Base-by-base conservation (phyloP, 2,329 filamentous ascomycete genomes). In the Trichoderma koningiopsis region DNA sequence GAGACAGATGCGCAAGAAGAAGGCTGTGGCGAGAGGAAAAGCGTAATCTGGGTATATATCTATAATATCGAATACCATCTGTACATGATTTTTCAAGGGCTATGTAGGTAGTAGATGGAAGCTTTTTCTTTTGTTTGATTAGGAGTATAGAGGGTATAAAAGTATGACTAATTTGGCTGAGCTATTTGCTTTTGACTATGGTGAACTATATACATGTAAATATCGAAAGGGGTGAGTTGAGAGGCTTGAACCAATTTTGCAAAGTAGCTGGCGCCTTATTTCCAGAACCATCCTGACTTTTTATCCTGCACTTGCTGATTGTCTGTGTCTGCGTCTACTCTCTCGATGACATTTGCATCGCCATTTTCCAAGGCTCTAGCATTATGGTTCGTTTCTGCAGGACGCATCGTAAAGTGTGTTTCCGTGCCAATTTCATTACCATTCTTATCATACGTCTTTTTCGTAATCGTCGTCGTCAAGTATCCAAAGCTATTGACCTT, bases 1-100 rank as follows among this genome's bases (percentile, higher is more conserved):
- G 84, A 86, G 93, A 72, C 88, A 91, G 83, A 87, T 91, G 84
- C 88, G 93, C 70, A 91, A 91, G 80, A 91, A 90, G 81, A 89
- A 88, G 82, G 81, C 82, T 6, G 74, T 78, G 19, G 72, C 75
- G 13, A 80, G 82, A 60, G 77, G 76, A 37, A 78, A 76, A 72
- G 76, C 75, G 40, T 79, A 68, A 27, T 40, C 7, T 43, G 52
- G 37, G 37, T 31, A 16, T 40, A 19, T 33, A 11, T 49, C 16
- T 29, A n/a, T 62, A 60, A 52, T 52, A 43, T 47, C 47, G 29
- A 40, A 55, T 65, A 55, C 24, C 43, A 40, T 60, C 37, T 56
- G 49, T 62, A 33, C 22, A 68, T 62, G 24, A 16, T 57, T 56
- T 55, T 68, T 56, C n/a, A 37, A 19, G 40, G 47, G 43, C 27